Conservation (phyloP, 2,329 filamentous ascomycete genomes). For the Paecilomyces dactylethromorphus region DNA sequence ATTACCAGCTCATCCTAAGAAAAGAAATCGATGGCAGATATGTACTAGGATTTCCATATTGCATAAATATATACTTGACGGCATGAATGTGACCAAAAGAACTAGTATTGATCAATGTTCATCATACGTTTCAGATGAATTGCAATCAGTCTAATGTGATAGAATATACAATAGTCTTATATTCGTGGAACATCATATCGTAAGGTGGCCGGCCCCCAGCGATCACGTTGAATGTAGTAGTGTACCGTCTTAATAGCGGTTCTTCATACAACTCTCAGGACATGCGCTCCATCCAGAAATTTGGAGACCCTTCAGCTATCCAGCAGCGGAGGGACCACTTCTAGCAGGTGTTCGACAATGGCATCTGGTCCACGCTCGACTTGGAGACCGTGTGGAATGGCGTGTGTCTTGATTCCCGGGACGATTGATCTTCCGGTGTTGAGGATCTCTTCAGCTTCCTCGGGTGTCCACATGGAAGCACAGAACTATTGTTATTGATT, state of each 20-base stretch:
- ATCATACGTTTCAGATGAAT: no score
- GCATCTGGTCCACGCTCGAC: slow-evolving; percentile 37
- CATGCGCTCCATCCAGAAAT: not conserved
- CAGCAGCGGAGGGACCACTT: slow-evolving; percentile 34
- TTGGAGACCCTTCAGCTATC: slow-evolving; percentile 16
- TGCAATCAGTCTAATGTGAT: no score
- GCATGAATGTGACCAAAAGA: no score
- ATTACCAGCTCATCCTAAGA: no score
- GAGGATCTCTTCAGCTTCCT: slow-evolving; percentile 32
- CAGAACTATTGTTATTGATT: slow-evolving; percentile 45
- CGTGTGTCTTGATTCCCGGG: slow-evolving; percentile 36
- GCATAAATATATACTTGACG: no score
- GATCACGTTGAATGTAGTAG: not conserved
- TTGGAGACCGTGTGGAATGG: slow-evolving; percentile 36
- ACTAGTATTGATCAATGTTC: no score
- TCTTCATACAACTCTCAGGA: not conserved
- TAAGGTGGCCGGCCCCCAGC: not conserved
- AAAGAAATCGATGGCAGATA: no score
- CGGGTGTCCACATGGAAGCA: slow-evolving; percentile 53
- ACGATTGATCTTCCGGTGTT: slow-evolving; percentile 28
- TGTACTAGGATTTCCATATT: no score
- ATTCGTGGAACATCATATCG: no score
- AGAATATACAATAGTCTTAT: no score
- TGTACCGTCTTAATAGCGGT: not conserved
- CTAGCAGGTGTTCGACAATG: slow-evolving; percentile 35